Conservation (phyloP, 371 early-diverging fungal genomes). For the Homolaphlyctis polyrhiza region DNA sequence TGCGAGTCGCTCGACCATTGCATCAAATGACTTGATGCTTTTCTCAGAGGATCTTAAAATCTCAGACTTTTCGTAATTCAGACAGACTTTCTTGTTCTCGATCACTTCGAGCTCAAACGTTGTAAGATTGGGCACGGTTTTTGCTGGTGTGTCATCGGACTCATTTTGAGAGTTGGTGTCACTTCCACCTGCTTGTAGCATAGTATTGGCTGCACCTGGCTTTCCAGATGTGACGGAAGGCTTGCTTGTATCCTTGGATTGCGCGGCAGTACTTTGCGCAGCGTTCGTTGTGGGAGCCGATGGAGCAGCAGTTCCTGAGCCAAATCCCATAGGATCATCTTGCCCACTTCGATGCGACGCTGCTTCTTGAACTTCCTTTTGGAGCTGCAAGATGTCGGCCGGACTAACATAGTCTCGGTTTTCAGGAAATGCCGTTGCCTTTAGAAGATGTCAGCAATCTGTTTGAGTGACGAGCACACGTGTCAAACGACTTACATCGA, state of each 20-base stretch:
- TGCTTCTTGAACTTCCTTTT: constrained; percentile 24
- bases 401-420: constrained; percentile 28
- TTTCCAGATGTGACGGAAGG: constrained; percentile 1
- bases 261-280: neutral
- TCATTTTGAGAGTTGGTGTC: neutral
- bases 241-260: constrained; percentile 10
- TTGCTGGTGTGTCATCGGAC: neutral
- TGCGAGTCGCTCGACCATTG: constrained; percentile 21
- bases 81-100: neutral
- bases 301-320: constrained; percentile 11
- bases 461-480: too few relatives aligned
- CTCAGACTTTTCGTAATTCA: constrained; percentile 6
- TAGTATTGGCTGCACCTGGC: constrained; percentile 4
- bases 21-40: constrained; percentile 33
- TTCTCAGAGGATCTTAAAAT: constrained; percentile 13
- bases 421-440: constrained; percentile 33
- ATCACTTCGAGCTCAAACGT: neutral
- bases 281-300: too few relatives aligned
- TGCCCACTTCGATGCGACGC: constrained; percentile 12
- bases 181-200: constrained; percentile 4
- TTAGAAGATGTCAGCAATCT: neutral
- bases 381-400: constrained; percentile 29
- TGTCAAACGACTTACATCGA: constrained; percentile 35
- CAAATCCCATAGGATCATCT: constrained; percentile 27
- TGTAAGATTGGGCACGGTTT: neutral